Evolutionary conservation across 1,284 basidiomycete genomes (phyloP).

Genomic region (Sporisorium graminicola): DNA sequence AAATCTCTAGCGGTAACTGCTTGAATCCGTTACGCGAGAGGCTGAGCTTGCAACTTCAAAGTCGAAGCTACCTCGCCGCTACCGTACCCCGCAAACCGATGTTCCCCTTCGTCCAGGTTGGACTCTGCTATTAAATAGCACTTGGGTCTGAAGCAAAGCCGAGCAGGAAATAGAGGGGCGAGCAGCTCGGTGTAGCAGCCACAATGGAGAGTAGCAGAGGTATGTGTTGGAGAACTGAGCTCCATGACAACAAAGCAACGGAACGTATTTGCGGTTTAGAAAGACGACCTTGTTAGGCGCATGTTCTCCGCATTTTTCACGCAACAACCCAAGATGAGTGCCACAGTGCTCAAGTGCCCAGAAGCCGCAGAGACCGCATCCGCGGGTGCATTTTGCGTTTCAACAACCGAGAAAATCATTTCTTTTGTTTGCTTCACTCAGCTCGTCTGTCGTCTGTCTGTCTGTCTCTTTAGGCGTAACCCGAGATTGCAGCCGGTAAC

Average conservation of each 20-base stretch:
- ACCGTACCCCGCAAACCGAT: too few species aligned
- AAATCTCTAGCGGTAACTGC: not conserved
- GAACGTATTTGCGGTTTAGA: not conserved
- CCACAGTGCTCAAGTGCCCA: not conserved
- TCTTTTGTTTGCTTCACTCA: conserved; percentile 6
- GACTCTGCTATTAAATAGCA: too few species aligned
- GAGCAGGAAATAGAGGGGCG: too few species aligned
- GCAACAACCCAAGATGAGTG: not conserved
- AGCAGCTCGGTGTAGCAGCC: too few species aligned
- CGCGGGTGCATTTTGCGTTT: not conserved
- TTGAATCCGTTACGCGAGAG: not conserved
- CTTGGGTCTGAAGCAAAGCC: too few species aligned
- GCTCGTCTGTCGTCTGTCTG: not conserved
- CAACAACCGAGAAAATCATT: conserved; percentile 15
- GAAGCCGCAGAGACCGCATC: not conserved
- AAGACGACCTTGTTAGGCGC: not conserved
- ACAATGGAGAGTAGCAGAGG: too few species aligned
- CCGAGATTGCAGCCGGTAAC: too few species aligned
- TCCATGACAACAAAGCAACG: too few species aligned
- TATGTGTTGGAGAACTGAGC: too few species aligned
- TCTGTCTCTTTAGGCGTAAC: too few species aligned
- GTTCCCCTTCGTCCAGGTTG: too few species aligned
- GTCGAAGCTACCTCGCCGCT: too few species aligned
- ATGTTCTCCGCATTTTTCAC: not conserved
- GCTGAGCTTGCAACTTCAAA: not conserved